Evolutionary conservation across 1,284 basidiomycete species (phyloP), one percentile per base, ranked within the genome.

Genomic region (Sporisorium reilianum): DNA sequence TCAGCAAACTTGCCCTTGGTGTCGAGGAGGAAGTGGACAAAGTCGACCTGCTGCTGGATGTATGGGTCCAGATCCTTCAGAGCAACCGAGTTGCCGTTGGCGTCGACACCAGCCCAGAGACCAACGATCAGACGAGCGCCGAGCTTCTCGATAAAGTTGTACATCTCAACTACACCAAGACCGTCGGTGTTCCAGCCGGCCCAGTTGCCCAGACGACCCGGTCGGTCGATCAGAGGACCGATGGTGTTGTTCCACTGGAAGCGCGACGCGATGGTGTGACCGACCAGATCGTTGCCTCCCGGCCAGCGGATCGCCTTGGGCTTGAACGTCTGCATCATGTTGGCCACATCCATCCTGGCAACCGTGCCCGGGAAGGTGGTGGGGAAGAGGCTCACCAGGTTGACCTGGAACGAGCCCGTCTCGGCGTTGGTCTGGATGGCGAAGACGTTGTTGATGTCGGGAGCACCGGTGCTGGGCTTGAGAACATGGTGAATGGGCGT

Each of bases 171-270:
- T 1, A 91, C 85, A 20, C 87, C 52, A 89, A 87, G 83, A 3
- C 86, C 86, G 40, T 84, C 90, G 7, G 90, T 67, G 56, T 70
- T 71, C 53, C 55, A 77, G n/a, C 54, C 55, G 12, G 55, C 87
- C 91, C 91, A 92, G 80, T 90, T 89, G 26, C 77, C 83, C 3
- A 74, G 49, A 9, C 83, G 77, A 11, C 90, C 87, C 59, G 87
- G 86, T 75, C 90, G 83, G 80, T 87, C 86, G 61, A 84, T 80
- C 18, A 86, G 64, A 4, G 78, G 77, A 0, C 90, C 86, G 18
- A 90, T 82, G 1, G 90, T 91, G 4, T 87, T 87, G 73, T 90
- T 89, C 91, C 91, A 91, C 80, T 89, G 87, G 90, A 90, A 91
- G 20, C 90, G 86, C 0, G 87, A 87, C 7, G 84, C 87, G 50